These are phyloP conservation scores for Colletotrichum tropicale DNA, from an alignment of 2,329 filamentous ascomycete genomes.

Conservation along the genomic window DNA sequence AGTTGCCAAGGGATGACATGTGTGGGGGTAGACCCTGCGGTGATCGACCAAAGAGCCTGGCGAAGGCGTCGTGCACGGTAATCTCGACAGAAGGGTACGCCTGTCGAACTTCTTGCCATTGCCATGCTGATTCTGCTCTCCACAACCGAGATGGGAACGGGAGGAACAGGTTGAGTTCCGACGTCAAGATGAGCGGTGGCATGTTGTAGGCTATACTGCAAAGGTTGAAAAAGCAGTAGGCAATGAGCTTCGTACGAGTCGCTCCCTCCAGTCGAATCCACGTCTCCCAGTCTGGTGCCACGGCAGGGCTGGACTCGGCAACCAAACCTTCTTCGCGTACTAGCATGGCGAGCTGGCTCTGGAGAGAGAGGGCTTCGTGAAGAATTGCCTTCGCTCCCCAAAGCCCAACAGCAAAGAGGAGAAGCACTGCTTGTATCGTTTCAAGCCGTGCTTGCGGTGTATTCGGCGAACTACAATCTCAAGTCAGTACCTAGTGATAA, in stretches of 20 bases:
- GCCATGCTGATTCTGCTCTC: slow-evolving; percentile 61
- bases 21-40: slow-evolving; percentile 52
- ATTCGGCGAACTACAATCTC: slow-evolving; percentile 54
- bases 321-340: slow-evolving; percentile 63
- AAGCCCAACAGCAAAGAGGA: slow-evolving; percentile 64
- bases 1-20: slow-evolving; percentile 68
- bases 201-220: slow-evolving; percentile 68
- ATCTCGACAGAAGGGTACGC: slow-evolving; percentile 55
- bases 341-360: slow-evolving; percentile 61
- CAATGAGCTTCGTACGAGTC: slow-evolving; percentile 63
- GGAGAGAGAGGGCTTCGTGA: slow-evolving; percentile 63
- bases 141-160: slow-evolving; percentile 61
- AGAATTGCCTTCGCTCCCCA: slow-evolving; percentile 67
- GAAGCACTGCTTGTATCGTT: slow-evolving; percentile 67
- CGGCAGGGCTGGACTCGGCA: slow-evolving; percentile 50
- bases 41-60: slow-evolving; percentile 56
- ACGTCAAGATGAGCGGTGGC: slow-evolving; percentile 61
- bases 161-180: slow-evolving; percentile 60
- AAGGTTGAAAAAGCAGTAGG: slow-evolving; percentile 67
- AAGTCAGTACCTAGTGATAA: neutral
- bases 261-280: slow-evolving; percentile 64
- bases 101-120: slow-evolving; percentile 64
- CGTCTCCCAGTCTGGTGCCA: slow-evolving; percentile 58
- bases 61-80: slow-evolving; percentile 61
- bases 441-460: slow-evolving; percentile 65